Evolutionary conservation across 2,329 filamentous ascomycete species (phyloP), one percentile per base, ranked within the genome.

Genomic region (Ascochyta clinopodiicola): DNA sequence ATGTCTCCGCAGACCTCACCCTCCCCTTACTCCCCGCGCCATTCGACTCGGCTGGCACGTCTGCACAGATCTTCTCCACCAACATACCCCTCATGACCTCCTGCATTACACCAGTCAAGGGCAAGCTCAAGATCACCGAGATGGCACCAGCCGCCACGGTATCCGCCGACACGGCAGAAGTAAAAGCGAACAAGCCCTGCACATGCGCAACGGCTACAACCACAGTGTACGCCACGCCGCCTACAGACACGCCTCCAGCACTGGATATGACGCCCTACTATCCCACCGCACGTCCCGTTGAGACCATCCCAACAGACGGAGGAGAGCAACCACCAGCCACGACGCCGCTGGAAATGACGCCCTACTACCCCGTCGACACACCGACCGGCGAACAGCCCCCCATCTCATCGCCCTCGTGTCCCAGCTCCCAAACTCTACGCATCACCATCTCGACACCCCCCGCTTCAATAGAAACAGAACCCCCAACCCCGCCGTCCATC

Each of bases 1-100:
- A 66, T 22, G 61, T 68, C 1, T 58, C 47, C 15, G 56, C 68
- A 10, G 52, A 62, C 13, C 56, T 72, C 42, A 49, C 50, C 0
- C 44, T 71, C 22, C 69, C 67, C 2, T 9, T 61, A 4, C 57
- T 71, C 2, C 67, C 67, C 13, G 46, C 55, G 6, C 57, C 57
- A 0, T 51, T 67, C 25, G 52, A 60, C 17, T 50, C 56, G 3
- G 56, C 67, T 24, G 47, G 42, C 2, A 59, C 52, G 7, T 39
- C 54, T 2, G 59, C 53, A 4, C 63, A 63, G 12, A 53, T 72
- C 22, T 72, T 69, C 46, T 61, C 59, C 8, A 66, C 64, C 0
- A 42, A 56, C 0, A 59, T 70, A 6, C 52, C 63, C 8, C 51
- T 72, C 6, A 43, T 67, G 2, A 65, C 63, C 0, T 49, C 59